Base-by-base conservation (phyloP, 169 alveolate genomes). In the Cryptosporidium parvum region DNA sequence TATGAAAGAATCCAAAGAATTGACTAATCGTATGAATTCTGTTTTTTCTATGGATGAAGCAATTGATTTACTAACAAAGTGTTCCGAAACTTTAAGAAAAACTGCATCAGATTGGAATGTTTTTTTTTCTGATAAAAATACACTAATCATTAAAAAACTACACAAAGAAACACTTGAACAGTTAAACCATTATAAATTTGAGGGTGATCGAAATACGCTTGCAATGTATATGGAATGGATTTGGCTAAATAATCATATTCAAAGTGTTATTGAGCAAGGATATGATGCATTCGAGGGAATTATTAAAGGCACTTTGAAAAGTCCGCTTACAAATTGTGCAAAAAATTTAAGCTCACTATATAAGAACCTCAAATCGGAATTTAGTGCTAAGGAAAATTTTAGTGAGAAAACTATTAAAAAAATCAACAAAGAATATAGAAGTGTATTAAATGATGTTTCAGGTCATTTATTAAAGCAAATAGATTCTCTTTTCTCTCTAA, bases 61-160 rank as follows among this genome's bases (percentile, higher is more conserved):
- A 6, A 44, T 62, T 33, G 72, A 73, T 52, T 35, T 45, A 8
- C 23, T 65, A 31, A 18, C 89, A 35, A 80, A 59, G 18, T 80
- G 89, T 65, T 80, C 89, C 14, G 80, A 80, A 44, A 26, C 59
- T 12, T 37, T 80, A 44, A 80, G 89, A 44, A 62, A 80, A 31
- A 59, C 89, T 23, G 89, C 89, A 3, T 62, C 89, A 0, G 70
- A 59, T 62, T 80, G 89, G 89, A 58, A 80, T 67, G 44, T 80
- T 18, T 62, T 80, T 62, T 65, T 61, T 62, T 45, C 73, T 0
- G 12, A 18, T 18, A 42, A 59, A 37, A 80, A 80, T 65, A 26
- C 33, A 9, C 42, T 23, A 62, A 80, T 80, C 7, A 80, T 80
- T 44, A 65, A 80, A n/a, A 61, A 37, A n/a, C 2, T 80, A 16